Base-by-base conservation (phyloP, 768 basidiomycete genomes). In the Lactifluus piperatus region DNA sequence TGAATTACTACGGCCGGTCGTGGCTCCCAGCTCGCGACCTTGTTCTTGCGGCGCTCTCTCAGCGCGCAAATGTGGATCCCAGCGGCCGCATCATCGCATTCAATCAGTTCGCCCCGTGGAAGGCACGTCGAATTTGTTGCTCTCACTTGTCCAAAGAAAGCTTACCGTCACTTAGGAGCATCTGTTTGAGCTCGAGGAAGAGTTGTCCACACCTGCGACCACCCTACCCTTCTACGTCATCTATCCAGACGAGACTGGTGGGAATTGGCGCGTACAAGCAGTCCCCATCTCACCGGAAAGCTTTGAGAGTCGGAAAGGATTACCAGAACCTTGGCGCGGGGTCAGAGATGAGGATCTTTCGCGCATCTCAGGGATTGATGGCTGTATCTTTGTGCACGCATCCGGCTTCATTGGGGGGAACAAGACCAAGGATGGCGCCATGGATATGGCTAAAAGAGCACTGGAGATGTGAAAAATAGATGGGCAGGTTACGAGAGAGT, bases 371-470 rank as follows among this genome's bases (percentile, higher is more conserved):
- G 91, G 91, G 2, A 83, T 97, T 60, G 80, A 82, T 0, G 92
- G 86, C 1, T 80, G 94, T 52, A 82, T 97, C 54, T 99, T 99
- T 68, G 84, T 94, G 26, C 97, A 99, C 73, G 92, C 94, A 1
- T 88, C 87, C 58, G 97, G 97, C 8, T 99, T 99, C 71, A 98
- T 94, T 68, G 97, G 97, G 67, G 94, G 94, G 26, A 94, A 94
- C 72, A 84, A 88, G 71, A 93, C 94, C 2, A 89, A 82, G 74
- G 90, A 90, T 41, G 95, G 95, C 24, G 91, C 89, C 2, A 72
- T 97, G 66, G 73, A 77, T 67, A 82, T 97, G 69, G 94, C 94
- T 6, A 77, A 76, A 71, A 73, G 79, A 60, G 87, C 90, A 22
- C 72, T 94, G 59, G 65, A 54, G 11, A 57, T 69, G 52, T 72